Base-by-base conservation (phyloP, 768 basidiomycete genomes). In the Serpula lacrymans region DNA sequence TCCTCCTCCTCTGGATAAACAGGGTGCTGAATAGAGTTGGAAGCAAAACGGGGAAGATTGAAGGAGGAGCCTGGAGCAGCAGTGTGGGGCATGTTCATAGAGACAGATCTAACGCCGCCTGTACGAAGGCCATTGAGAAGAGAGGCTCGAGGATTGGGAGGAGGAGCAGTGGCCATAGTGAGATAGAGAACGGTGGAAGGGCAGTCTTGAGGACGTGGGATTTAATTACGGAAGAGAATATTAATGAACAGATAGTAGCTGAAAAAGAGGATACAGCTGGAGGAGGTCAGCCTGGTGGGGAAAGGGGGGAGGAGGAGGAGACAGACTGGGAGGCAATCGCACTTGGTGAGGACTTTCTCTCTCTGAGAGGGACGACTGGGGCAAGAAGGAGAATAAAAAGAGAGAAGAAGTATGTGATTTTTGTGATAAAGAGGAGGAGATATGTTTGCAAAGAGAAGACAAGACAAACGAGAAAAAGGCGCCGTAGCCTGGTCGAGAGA, bases 61-160 rank as follows among this genome's bases (percentile, higher is more conserved):
- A 87, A 87, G 26, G 80, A 65, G 39, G 69, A 70, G 29, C 62
- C 59, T 17, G 82, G 79, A 18, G 80, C 78, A 40, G 86, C 82
- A 34, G 84, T 82, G 62, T 84, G 81, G 29, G 87, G 84, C 47
- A 59, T 59, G 36, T 64, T 58, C 42, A 62, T 61, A 42, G 86
- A 85, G 32, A 73, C 55, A n/a, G 88, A 82, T 52, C 89, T 84
- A 45, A 92, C 90, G 35, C 89, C 89, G 59, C 89, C 90, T 39
- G 89, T 92, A 60, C 89, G 85, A 57, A 92, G 87, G 52, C 86
- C 88, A 45, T 84, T 74, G 63, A 92, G 87, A 57, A 92, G 88
- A 47, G 87, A 86, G 37, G 90, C 88, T 54, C 89, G 86, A 48
- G 70, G 67, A 61, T 72, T 82, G 53, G 74, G 57, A 37, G 59